phyloP scores from a whole-genome alignment of 192 early-diverging fungal genomes.

The Backusella circina region DNA sequence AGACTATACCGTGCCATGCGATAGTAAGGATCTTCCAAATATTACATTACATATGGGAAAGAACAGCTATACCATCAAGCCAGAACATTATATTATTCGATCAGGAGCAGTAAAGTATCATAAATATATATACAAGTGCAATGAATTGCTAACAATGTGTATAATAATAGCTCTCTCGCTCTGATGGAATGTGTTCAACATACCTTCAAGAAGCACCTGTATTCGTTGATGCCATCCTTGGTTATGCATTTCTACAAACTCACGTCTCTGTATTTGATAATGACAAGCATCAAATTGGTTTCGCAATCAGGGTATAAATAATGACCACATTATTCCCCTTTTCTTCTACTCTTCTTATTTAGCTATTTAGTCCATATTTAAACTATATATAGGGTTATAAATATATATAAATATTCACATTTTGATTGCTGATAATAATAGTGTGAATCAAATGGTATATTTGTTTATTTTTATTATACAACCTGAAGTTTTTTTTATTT shows the following conservation, averaged over 20 bases:
- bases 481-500: too few relatives aligned
- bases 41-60: constrained; percentile 14
- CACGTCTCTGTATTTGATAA: constrained; percentile 28
- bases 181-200: constrained; percentile 12
- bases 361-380: neutral
- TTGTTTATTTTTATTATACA: too few relatives aligned
- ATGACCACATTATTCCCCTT: neutral
- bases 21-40: neutral
- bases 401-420: too few relatives aligned
- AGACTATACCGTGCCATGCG: constrained; percentile 22
- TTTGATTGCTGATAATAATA: too few relatives aligned
- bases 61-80: neutral
- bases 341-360: neutral
- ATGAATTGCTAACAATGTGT: too few relatives aligned
- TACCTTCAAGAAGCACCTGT: constrained; percentile 23
- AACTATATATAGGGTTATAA: neutral
- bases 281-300: constrained; percentile 23
- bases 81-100: constrained; percentile 24
- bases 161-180: neutral
- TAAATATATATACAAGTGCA: neutral
- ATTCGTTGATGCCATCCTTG: constrained; percentile 20
- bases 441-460: too few relatives aligned
- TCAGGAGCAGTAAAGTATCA: neutral
- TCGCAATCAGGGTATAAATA: constrained; percentile 4
- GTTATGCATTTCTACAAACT: constrained; percentile 30